A percentile compares a stretch with the other conserved stretches of the same genome.
phyloP scores from a whole-genome alignment of 164 flowering plant genomes.

The Kalanchoe fedtschenkoi region DNA sequence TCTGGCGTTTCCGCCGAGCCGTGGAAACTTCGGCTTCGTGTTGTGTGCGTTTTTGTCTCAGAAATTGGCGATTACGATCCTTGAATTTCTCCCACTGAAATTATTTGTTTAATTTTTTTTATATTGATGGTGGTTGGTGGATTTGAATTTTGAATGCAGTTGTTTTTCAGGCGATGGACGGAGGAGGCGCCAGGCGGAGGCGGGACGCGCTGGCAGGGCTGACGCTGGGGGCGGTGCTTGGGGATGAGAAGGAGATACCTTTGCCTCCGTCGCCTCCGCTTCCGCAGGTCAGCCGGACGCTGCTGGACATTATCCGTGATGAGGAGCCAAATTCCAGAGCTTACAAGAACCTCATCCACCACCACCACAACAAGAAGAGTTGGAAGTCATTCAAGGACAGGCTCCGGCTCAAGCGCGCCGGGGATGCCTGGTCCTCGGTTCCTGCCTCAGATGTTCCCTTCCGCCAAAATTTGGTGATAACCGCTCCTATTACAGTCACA shows the following conservation, averaged over 20 bases:
- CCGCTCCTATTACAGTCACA: conserved; percentile 5
- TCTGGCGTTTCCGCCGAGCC: too few relatives aligned
- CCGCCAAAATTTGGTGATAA: conserved; percentile 11
- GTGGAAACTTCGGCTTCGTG: too few relatives aligned
- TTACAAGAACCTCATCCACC: conserved; percentile 8
- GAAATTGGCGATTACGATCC: too few relatives aligned
- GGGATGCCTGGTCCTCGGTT: conserved; percentile 33
- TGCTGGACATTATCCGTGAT: conserved; percentile 51
- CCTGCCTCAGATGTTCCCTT: conserved; percentile 9
- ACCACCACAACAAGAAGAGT: conserved; percentile 18
- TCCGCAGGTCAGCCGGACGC: conserved; percentile 26
- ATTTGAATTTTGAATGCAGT: background rate
- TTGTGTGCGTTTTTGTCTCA: too few relatives aligned
- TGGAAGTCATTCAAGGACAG: conserved; percentile 59
- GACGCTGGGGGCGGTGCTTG: conserved; percentile 29
- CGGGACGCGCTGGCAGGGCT: conserved; percentile 13
- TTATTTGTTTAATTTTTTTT: background rate
- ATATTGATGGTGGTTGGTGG: background rate
- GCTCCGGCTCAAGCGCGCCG: conserved; percentile 39
- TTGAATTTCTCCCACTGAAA: background rate
- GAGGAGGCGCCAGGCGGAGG: background rate
- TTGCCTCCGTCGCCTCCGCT: too few relatives aligned
- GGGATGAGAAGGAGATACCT: conserved; percentile 13
- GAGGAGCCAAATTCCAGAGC: conserved; percentile 24
- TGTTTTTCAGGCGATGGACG: background rate